These are phyloP conservation scores for Haematococcus sp. DNA, from an alignment of 139 green algal species.

Conservation along the genomic window DNA sequence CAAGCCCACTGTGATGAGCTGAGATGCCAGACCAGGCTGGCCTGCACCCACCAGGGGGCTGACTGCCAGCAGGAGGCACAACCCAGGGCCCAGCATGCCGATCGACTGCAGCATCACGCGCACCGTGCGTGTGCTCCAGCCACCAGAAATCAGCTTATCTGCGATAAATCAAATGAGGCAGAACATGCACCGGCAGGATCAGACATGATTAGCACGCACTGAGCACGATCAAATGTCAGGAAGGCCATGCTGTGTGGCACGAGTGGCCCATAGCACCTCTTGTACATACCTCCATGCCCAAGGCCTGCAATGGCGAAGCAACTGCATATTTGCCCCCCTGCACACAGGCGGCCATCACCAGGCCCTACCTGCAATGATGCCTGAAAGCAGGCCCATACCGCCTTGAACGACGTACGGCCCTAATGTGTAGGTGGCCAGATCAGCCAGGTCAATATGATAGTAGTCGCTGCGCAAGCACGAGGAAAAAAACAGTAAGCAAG, in stretches of 20 bases:
- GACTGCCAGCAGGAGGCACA: constrained; percentile 61
- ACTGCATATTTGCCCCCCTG: no score
- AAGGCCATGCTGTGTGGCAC: no score
- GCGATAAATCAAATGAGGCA: no score
- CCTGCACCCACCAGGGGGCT: constrained; percentile 48
- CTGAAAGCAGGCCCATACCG: constrained; percentile 9
- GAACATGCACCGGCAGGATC: background rate
- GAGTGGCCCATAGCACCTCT: no score
- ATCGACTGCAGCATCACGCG: constrained; percentile 44
- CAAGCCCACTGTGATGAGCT: constrained; percentile 67
- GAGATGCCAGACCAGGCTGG: constrained; percentile 35
- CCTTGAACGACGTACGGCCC: constrained; percentile 69
- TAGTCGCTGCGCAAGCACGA: constrained; percentile 16
- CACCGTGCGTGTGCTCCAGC: constrained; percentile 42
- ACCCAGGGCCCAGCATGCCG: constrained; percentile 75
- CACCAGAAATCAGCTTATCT: constrained; percentile 39
- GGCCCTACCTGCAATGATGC: constrained; percentile 4
- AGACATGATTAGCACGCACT: background rate
- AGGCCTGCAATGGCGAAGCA: no score
- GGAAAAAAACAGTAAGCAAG: no score
- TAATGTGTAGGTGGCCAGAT: constrained; percentile 71
- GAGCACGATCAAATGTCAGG: no score
- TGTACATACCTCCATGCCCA: no score
- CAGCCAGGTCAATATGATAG: constrained; percentile 43
- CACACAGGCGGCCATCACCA: no score